Evolutionary conservation across 1,284 basidiomycete genomes (phyloP).

Genomic region (Violaceomyces palustris): DNA sequence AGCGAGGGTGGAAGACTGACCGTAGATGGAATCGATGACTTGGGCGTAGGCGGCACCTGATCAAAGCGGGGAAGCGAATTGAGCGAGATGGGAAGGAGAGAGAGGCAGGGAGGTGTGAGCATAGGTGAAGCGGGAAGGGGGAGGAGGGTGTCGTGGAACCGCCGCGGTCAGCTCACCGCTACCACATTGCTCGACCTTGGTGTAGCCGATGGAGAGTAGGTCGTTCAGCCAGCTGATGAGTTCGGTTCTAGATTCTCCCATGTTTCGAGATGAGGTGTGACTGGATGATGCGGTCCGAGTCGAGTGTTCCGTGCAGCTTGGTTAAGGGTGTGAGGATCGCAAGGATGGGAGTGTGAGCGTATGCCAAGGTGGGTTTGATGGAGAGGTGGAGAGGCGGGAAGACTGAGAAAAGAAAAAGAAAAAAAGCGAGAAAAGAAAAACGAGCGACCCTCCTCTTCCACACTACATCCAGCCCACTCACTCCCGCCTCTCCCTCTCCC

Average conservation of each 20-base stretch:
- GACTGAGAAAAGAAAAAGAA: too few relatives aligned
- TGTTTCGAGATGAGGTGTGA: constrained; percentile 3
- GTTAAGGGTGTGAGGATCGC: constrained; percentile 1
- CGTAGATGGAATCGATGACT: constrained; percentile 85
- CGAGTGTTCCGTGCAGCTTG: not conserved
- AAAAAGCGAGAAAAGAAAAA: not conserved
- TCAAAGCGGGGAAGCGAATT: not conserved
- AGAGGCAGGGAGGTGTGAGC: too few relatives aligned
- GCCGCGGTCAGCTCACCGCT: constrained; percentile 27
- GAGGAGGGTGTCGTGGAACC: not conserved
- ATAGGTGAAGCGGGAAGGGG: constrained; percentile 1
- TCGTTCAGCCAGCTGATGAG: constrained; percentile 91
- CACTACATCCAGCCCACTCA: too few relatives aligned
- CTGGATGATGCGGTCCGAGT: constrained; percentile 1
- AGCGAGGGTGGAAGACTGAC: constrained; percentile 58
- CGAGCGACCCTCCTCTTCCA: not conserved
- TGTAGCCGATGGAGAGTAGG: constrained; percentile 81
- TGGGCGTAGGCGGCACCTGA: constrained; percentile 52
- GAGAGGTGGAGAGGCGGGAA: too few relatives aligned
- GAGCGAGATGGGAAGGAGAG: not conserved
- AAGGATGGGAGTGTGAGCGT: not conserved
- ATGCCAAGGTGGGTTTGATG: not conserved
- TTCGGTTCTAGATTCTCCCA: constrained; percentile 64
- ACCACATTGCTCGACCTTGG: constrained; percentile 78
- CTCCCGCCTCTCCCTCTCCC: too few relatives aligned